phyloP scores from a whole-genome alignment of 139 green algal genomes.

The Auxenochlorella pyrenoidosa region DNA sequence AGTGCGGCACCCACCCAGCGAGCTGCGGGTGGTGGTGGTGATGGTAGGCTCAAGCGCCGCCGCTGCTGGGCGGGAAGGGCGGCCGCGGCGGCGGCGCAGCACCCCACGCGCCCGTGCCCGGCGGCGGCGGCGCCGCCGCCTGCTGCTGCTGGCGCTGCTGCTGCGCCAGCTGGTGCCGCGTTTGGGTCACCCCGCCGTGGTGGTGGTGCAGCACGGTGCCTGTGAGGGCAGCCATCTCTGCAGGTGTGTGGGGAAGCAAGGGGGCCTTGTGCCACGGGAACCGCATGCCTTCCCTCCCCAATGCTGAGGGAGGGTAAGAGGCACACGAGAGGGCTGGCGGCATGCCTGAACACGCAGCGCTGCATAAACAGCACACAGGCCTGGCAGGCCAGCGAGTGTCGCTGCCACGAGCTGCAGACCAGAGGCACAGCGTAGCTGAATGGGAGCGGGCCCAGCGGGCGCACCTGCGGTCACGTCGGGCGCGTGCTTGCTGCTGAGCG shows the following conservation, averaged over 20 bases:
- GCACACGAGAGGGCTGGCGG: no score
- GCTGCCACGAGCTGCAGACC: no score
- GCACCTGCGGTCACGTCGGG: conserved; percentile 22
- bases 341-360: background rate
- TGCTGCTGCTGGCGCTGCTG: conserved; percentile 26
- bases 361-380: background rate
- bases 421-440: no score
- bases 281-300: no score
- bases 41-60: background rate
- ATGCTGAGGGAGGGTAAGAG: no score
- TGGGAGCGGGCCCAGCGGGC: background rate
- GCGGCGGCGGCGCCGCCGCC: background rate
- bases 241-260: background rate
- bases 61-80: background rate
- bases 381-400: background rate
- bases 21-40: conserved; percentile 24
- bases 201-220: conserved; percentile 48
- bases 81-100: background rate
- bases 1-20: background rate
- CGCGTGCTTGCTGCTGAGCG: conserved; percentile 5
- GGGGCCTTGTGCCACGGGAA: background rate
- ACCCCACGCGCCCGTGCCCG: background rate
- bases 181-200: conserved; percentile 2
- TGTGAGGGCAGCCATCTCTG: conserved; percentile 31
- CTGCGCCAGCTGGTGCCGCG: conserved; percentile 31